A percentile compares a stretch with the other conserved stretches of the same genome.
Conservation (phyloP, 257 asterid genomes). For the Solanum habrochaites region DNA sequence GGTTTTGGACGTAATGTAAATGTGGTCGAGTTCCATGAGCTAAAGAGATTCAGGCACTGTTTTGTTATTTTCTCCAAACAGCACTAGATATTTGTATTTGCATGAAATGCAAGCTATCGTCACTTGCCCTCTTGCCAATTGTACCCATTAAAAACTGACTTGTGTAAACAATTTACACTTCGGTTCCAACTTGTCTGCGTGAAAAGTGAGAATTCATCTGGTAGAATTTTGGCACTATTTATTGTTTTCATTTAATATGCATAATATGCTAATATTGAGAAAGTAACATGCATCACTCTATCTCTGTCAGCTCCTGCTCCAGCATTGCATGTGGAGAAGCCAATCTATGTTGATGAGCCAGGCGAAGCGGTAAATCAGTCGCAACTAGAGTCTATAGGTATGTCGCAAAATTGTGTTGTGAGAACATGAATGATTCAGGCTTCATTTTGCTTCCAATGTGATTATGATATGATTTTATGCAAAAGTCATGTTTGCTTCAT, state of each 20-base stretch:
- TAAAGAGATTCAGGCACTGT: not conserved
- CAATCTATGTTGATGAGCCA: slow-evolving; percentile 37
- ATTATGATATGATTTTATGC: not conserved
- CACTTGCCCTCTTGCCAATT: not conserved
- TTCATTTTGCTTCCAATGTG: not conserved
- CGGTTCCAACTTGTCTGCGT: not conserved
- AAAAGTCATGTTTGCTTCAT: not conserved
- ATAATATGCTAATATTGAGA: not conserved
- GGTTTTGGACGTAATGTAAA: not conserved
- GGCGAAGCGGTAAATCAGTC: slow-evolving; percentile 46
- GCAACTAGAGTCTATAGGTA: slow-evolving; percentile 64
- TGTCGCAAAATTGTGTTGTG: not conserved
- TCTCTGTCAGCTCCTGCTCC: slow-evolving; percentile 28
- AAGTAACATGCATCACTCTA: not conserved
- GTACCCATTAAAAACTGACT: not conserved
- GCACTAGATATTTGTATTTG: not conserved
- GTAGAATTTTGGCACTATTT: not conserved
- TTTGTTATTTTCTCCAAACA: not conserved
- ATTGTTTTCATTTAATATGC: not conserved
- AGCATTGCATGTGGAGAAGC: slow-evolving; percentile 22
- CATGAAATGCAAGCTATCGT: not conserved
- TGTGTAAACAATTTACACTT: not conserved
- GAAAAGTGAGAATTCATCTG: not conserved
- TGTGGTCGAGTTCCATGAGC: not conserved
- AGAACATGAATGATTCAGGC: not conserved